These are phyloP conservation scores for Fusarium sulawesiense DNA, from an alignment of 2,329 filamentous ascomycete species.

Conservation along the genomic window DNA sequence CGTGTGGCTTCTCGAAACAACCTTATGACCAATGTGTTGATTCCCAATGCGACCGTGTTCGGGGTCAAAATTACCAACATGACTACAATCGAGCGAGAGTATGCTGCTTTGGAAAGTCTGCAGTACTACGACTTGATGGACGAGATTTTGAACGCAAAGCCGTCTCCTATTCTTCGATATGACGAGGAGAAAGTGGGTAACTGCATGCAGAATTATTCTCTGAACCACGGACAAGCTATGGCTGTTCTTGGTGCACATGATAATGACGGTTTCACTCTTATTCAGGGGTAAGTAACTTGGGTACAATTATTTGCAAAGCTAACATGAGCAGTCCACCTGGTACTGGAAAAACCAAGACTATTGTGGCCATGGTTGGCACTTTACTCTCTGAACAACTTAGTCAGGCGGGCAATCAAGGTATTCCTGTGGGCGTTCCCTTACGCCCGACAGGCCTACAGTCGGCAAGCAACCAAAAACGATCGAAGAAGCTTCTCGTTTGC, in stretches of 20 bases:
- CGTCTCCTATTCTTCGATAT: constrained; percentile 88
- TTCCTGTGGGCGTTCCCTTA: constrained; percentile 48
- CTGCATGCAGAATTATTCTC: constrained; percentile 79
- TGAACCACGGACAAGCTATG: constrained; percentile 90
- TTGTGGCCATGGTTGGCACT: constrained; percentile 93
- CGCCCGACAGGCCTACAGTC: constrained; percentile 43
- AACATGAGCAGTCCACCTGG: constrained; percentile 77
- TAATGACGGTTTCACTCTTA: constrained; percentile 96
- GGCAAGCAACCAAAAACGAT: constrained; percentile 47
- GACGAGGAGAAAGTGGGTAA: constrained; percentile 76
- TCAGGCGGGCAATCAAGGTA: constrained; percentile 49
- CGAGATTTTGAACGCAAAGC: constrained; percentile 88
- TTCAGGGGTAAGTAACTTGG: constrained; percentile 76
- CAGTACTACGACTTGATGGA: constrained; percentile 97
- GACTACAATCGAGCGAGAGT: constrained; percentile 95
- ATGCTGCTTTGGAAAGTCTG: constrained; percentile 87
- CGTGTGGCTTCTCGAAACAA: constrained; percentile 77
- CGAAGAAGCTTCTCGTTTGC: constrained; percentile 92
- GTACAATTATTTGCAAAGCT: constrained; percentile 35
- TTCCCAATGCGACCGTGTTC: constrained; percentile 75
- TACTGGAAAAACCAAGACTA: constrained; percentile 98
- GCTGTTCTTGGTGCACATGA: constrained; percentile 92
- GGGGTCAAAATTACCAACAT: constrained; percentile 91
- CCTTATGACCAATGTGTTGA: constrained; percentile 70
- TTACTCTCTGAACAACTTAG: constrained; percentile 61